A percentile compares a stretch with the other conserved stretches of the same genome.
Evolutionary conservation across 805 yeast species (phyloP).

Genomic region (Teunomyces funiuensis): DNA sequence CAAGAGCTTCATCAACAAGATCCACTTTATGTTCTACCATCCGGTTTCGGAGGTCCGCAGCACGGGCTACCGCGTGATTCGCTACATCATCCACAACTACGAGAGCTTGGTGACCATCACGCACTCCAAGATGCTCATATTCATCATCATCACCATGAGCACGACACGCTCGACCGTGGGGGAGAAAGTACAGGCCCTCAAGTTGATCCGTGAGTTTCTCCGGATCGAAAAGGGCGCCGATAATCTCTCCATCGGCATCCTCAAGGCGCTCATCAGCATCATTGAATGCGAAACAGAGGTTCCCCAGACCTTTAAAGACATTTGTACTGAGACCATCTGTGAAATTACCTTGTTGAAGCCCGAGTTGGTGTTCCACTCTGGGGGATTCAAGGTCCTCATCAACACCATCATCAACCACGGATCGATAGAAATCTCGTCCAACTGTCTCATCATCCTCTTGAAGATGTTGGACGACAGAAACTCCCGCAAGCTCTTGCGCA

Average conservation of each 20-base stretch:
- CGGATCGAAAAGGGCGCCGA: conserved; percentile 51
- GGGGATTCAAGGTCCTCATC: conserved; percentile 55
- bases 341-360: conserved; percentile 41
- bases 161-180: conserved; percentile 51
- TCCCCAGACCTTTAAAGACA: conserved; percentile 36
- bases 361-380: conserved; percentile 44
- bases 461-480: conserved; percentile 59
- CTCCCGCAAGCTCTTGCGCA: conserved; percentile 52
- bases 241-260: conserved; percentile 59
- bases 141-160: conserved; percentile 63
- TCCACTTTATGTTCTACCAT: conserved; percentile 62
- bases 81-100: conserved; percentile 58
- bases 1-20: conserved; percentile 52
- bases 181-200: conserved; percentile 78
- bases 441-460: conserved; percentile 45
- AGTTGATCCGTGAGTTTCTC: conserved; percentile 62
- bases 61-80: conserved; percentile 71
- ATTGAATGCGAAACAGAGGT: conserved; percentile 12
- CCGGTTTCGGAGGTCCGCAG: conserved; percentile 63
- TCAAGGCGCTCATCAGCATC: conserved; percentile 55
- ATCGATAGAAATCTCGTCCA: conserved; percentile 17
- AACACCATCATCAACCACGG: conserved; percentile 29
- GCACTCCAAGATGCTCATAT: conserved; percentile 57
- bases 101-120: conserved; percentile 56
- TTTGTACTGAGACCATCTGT: conserved; percentile 44